phyloP scores from a whole-genome alignment of 306 rosid species.

The Casuarina cunninghamiana region DNA sequence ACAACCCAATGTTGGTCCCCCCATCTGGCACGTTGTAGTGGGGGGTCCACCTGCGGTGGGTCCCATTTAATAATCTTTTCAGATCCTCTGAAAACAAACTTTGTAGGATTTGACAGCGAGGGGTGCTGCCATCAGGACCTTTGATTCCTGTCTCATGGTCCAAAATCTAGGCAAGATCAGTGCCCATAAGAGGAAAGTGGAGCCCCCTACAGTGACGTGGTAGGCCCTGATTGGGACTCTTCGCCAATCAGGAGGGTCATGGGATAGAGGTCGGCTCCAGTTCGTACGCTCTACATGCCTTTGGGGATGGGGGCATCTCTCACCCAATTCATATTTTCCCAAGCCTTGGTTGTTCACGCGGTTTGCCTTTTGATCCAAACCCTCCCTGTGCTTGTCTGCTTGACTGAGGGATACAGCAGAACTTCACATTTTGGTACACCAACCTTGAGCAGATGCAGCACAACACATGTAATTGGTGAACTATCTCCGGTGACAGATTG shows the following conservation, averaged over 20 bases:
- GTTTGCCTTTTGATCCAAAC: constrained; percentile 28
- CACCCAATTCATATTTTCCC: constrained; percentile 20
- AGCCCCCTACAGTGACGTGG: constrained; percentile 24
- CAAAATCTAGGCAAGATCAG: neutral
- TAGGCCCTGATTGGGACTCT: neutral
- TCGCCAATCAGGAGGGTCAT: neutral
- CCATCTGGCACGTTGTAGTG: constrained; percentile 13
- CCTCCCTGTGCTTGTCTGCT: neutral
- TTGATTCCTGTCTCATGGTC: constrained; percentile 5
- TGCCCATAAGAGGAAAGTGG: constrained; percentile 27
- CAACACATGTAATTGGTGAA: neutral
- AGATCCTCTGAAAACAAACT: neutral
- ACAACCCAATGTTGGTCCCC: constrained; percentile 8
- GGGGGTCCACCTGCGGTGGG: constrained; percentile 30
- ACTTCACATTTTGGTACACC: no score
- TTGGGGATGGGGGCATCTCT: neutral
- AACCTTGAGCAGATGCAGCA: neutral
- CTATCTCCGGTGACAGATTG: neutral
- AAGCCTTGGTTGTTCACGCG: constrained; percentile 45
- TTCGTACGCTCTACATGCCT: constrained; percentile 7
- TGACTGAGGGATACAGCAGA: constrained; percentile 1
- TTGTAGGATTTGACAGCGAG: neutral
- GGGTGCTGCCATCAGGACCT: neutral
- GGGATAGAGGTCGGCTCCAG: constrained; percentile 28
- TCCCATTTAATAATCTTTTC: constrained; percentile 11